A percentile compares a stretch with the other conserved stretches of the same genome.
Conservation (phyloP, 306 rosid species). For the Corylus heterophylla region DNA sequence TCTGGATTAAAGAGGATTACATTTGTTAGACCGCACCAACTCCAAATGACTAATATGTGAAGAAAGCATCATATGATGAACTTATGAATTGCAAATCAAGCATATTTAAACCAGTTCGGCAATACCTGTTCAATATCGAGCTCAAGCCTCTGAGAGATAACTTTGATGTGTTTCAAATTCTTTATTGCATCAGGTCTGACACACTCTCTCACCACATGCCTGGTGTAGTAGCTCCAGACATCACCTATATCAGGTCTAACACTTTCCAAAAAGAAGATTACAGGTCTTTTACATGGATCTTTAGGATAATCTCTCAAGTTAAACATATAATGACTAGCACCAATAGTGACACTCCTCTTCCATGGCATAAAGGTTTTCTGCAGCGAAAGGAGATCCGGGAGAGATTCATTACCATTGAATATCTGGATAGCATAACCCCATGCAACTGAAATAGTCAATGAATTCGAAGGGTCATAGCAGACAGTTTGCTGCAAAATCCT, state of each 20-base stretch:
- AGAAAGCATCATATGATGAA: constrained; percentile 12
- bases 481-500: constrained; percentile 80
- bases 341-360: constrained; percentile 57
- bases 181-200: constrained; percentile 30
- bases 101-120: background rate
- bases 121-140: constrained; percentile 66
- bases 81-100: constrained; percentile 3
- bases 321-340: constrained; percentile 57
- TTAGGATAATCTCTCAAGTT: constrained; percentile 61
- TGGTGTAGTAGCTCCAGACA: constrained; percentile 56
- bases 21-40: constrained; percentile 15
- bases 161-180: constrained; percentile 49
- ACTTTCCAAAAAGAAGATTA: constrained; percentile 53
- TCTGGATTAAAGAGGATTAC: constrained; percentile 39
- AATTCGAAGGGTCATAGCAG: constrained; percentile 67
- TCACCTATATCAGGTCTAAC: constrained; percentile 41
- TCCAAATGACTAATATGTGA: constrained; percentile 22
- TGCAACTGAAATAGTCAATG: constrained; percentile 72
- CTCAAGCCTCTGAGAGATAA: constrained; percentile 62
- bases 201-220: constrained; percentile 52
- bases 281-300: constrained; percentile 74
- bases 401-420: constrained; percentile 62
- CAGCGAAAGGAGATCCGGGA: constrained; percentile 64
- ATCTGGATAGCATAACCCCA: constrained; percentile 88
- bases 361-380: constrained; percentile 78